Base-by-base conservation (phyloP, 805 yeast genomes). In the Metschnikowia continentalis region DNA sequence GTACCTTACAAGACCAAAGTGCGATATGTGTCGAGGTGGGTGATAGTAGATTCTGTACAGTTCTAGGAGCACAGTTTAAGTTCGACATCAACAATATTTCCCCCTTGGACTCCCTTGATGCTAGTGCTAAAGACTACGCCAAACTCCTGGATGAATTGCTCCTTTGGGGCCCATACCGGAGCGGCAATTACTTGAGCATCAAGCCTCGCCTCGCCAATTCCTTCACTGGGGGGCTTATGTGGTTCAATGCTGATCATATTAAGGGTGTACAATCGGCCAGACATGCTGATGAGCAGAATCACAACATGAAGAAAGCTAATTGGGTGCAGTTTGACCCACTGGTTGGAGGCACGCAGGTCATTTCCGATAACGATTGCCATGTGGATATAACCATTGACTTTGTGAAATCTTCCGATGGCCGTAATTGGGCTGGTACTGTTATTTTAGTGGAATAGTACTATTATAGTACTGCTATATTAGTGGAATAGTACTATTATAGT, bases 291-390 rank as follows among this genome's bases (percentile, higher is more conserved):
- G 89, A 85, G 47, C 90, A 84, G 58, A 72, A 72, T 35, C 92
- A 90, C 60, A 78, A 82, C 46, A 75, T 90, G 70, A 76, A 75
- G 22, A 82, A 80, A 48, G 92, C 88, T 58, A 89, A 91, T 23
- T 94, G 97, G 97, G 75, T 80, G n/a, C 71, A 75, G 35, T 94
- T 86, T 65, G 98, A 94, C 63, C 90, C 97, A 5, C 77, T 98
- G 55, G 46, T 68, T 13, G 99, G 99, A 22, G 99, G 99, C 0
- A 73, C 79, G 53, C 92, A 94, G 62, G 72, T 79, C 1, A 82
- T 94, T 30, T 69, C 74, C 35, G 99, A 94, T 64, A 66, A 70
- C 19, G 86, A 79, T 33, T 79, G 82, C 54, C 81, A 81, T 49
- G 67, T 90, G 3, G 78, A 79, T 49, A 60, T 94, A 37, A 78